Base-by-base conservation (phyloP, 805 yeast genomes). In the Lipomyces sp. region DNA sequence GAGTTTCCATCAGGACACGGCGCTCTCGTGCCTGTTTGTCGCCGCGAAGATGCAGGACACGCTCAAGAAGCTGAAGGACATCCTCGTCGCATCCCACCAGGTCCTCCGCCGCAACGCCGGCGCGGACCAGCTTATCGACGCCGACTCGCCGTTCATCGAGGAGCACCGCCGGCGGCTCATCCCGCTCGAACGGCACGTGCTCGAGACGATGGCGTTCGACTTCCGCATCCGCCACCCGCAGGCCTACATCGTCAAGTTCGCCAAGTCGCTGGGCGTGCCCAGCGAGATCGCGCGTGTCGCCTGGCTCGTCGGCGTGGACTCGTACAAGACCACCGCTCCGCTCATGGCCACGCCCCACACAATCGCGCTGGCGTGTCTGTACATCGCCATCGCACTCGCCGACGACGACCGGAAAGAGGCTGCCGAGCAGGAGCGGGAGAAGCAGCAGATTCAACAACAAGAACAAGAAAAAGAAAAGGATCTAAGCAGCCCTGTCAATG, bases 1-100 rank as follows among this genome's bases (percentile, higher is more conserved):
- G n/a, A n/a, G n/a, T n/a, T 14, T 23, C 5, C 10, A 34, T 21
- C 19, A 74, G 57, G 81, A 82, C 42, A 77, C 86, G n/a, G 87
- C 87, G 0, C 68, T 82, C 14, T 74, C 91, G 6, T 75, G 86
- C 48, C 65, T 87, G 18, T 80, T 84, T 57, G 70, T 86, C 11
- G 83, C 95, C 2, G 70, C 82, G 36, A 87, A 87, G 65, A 79
- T 81, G 59, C 90, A 85, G 60, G 95, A 87, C 62, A 86, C 89
- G 38, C 80, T 86, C 42, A 86, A 86, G 65, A 84, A 83, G 60
- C 65, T 83, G 4, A 72, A 79, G 49, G 86, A 83, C 40, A 75
- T 86, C 10, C 75, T 83, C 39, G 65, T 68, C 2, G 79, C 75
- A 14, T 77, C 78, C 10, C 75, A 78, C 59, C 74, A 66, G 53